These are phyloP conservation scores for Clarireedia homoeocarpa DNA, from an alignment of 2,329 filamentous ascomycete genomes.

Conservation along the genomic window DNA sequence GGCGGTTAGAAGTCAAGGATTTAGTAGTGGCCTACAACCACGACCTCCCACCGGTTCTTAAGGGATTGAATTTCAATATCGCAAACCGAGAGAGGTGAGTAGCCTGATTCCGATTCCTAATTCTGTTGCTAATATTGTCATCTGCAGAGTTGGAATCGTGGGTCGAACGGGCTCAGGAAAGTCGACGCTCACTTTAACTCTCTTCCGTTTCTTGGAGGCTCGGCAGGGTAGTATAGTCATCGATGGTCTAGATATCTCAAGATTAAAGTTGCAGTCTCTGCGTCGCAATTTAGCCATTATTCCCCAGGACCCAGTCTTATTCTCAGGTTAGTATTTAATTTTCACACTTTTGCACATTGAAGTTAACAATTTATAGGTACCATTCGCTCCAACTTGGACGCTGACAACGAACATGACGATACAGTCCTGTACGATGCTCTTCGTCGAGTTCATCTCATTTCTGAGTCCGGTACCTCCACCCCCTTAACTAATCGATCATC, in stretches of 20 bases:
- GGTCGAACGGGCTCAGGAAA: constrained; percentile 74
- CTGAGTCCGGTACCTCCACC: constrained; percentile 19
- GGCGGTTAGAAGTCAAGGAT: constrained; percentile 62
- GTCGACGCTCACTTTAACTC: constrained; percentile 64
- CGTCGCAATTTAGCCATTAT: constrained; percentile 71
- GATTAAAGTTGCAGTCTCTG: constrained; percentile 60
- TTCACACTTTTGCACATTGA: too few relatives aligned
- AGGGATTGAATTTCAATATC: constrained; percentile 60
- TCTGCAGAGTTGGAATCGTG: constrained; percentile 55
- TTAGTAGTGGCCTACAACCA: constrained; percentile 65
- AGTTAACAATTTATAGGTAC: constrained; percentile 38
- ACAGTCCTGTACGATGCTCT: constrained; percentile 62
- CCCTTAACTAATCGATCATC: constrained; percentile 23
- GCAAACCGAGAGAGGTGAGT: constrained; percentile 47
- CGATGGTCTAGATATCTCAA: constrained; percentile 68
- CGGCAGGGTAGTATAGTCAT: constrained; percentile 58
- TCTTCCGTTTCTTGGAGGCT: constrained; percentile 72
- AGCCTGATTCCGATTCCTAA: too few relatives aligned
- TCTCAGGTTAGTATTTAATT: constrained; percentile 42
- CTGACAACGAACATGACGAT: constrained; percentile 64
- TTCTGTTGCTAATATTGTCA: too few relatives aligned
- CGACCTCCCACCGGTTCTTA: constrained; percentile 63
- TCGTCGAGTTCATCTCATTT: constrained; percentile 55
- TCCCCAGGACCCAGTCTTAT: constrained; percentile 74
- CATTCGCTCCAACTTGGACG: constrained; percentile 67